Evolutionary conservation across 441 rosid genomes (phyloP).

Genomic region (Mallotus repandus): DNA sequence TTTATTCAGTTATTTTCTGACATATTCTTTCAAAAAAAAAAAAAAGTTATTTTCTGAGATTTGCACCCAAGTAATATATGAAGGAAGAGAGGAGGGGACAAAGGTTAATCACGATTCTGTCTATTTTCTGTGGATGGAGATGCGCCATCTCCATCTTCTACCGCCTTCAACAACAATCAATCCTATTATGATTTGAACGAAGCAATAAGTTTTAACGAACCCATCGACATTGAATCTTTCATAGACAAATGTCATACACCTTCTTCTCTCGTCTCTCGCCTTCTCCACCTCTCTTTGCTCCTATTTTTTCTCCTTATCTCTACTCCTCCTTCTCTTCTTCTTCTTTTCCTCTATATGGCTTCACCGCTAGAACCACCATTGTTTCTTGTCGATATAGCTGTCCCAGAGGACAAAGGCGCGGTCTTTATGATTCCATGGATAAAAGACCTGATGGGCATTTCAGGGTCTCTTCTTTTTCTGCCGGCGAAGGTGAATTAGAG

Average conservation of each 20-base stretch:
- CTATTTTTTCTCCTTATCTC: slow-evolving; percentile 42
- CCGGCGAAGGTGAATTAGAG: slow-evolving; percentile 19
- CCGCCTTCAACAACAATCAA: slow-evolving; percentile 21
- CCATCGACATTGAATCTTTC: not conserved
- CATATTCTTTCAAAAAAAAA: too few relatives aligned
- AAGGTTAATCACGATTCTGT: too few relatives aligned
- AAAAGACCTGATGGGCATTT: slow-evolving; percentile 28
- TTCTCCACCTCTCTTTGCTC: slow-evolving; percentile 34
- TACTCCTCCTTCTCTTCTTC: slow-evolving; percentile 7
- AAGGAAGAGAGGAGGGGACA: too few relatives aligned
- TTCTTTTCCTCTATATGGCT: slow-evolving; percentile 33
- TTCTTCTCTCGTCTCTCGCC: slow-evolving; percentile 25
- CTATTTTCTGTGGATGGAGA: slow-evolving; percentile 30
- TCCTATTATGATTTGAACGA: not conserved
- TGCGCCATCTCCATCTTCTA: slow-evolving; percentile 25
- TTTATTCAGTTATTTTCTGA: too few relatives aligned
- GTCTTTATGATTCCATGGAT: slow-evolving; percentile 33
- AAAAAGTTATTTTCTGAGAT: too few relatives aligned
- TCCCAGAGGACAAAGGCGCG: slow-evolving; percentile 21
- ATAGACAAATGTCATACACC: not conserved
- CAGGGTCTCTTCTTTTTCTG: slow-evolving; percentile 30
- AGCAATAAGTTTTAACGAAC: not conserved
- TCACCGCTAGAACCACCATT: slow-evolving; percentile 15
- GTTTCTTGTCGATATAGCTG: slow-evolving; percentile 25
- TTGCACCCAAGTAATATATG: too few relatives aligned